Base-by-base conservation (phyloP, 2,329 filamentous ascomycete species). In the Capronia epimyces region DNA sequence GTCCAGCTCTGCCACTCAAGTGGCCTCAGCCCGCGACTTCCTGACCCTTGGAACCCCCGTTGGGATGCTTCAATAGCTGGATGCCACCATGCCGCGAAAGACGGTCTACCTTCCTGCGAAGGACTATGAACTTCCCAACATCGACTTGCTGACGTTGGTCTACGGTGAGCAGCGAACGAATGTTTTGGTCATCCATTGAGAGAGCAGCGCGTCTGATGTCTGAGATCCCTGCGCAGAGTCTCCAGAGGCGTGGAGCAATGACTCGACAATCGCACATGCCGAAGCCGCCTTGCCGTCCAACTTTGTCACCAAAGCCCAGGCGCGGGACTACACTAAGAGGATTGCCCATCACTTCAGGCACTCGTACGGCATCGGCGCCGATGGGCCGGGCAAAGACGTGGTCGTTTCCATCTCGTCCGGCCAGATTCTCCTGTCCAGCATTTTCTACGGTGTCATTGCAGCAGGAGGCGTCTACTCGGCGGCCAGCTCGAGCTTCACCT, bases 361-460 rank as follows among this genome's bases (percentile, higher is more conserved):
- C 25, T 60, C 68, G 21, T 83, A 76, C 54, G 71, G 70, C 12
- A 74, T 84, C 41, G 80, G 80, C 7, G 62, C 61, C 1, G 49
- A 69, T 10, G 77, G 78, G 0, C 67, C 73, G 0, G 72, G 68
- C 21, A 70, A 71, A 45, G 77, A 81, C 57, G 74, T 82, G 2
- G 76, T 82, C 9, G 74, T 81, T 5, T 71, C 74, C 21, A 74
- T 82, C 16, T 79, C 77, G 0, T 75, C 75, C 0, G 81, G 81
- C 2, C 77, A 82, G 58, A 74, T 75, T 40, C 69, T 80, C 2
- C 68, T 82, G 0, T 73, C 78, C 0, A 68, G 73, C 12, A 53
- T 80, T 1, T 78, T 80, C 59, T 82, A 74, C 56, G 76, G 74
- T 8, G 74, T 82, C 40, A 69, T 84, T 41, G 80, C 76, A 2